These are phyloP conservation scores for Capsella rubella DNA, from an alignment of 441 rosid genomes.

Conservation along the genomic window DNA sequence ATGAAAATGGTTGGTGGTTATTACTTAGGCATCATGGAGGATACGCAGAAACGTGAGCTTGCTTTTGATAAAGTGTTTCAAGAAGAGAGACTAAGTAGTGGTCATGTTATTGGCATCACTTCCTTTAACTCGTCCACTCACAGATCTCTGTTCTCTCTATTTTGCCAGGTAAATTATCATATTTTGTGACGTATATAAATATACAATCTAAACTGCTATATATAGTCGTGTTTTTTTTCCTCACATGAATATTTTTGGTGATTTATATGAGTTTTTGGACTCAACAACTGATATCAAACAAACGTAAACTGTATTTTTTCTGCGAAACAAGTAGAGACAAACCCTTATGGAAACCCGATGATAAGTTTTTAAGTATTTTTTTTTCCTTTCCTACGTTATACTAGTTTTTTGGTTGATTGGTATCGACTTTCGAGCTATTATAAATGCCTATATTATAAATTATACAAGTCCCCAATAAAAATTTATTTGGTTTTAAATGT, in stretches of 20 bases:
- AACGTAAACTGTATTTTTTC: slow-evolving; percentile 12
- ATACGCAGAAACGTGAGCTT: slow-evolving; percentile 15
- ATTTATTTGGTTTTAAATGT: slow-evolving; percentile 24
- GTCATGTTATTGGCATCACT: slow-evolving; percentile 47
- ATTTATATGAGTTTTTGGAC: not conserved
- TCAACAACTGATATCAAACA: slow-evolving; percentile 1
- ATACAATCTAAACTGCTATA: not conserved
- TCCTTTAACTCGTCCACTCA: slow-evolving; percentile 41
- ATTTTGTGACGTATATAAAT: not conserved
- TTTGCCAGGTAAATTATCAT: slow-evolving; percentile 52
- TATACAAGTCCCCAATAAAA: slow-evolving; percentile 14
- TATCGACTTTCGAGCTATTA: not conserved
- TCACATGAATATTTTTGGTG: not conserved
- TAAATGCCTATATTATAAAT: not conserved
- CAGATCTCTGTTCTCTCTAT: slow-evolving; percentile 44
- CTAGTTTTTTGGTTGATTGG: not conserved
- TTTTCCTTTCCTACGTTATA: not conserved
- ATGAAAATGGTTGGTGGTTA: slow-evolving; percentile 50
- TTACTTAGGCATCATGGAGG: slow-evolving; percentile 59
- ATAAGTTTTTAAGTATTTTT: not conserved
- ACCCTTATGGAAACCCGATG: not conserved
- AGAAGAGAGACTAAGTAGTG: slow-evolving; percentile 28
- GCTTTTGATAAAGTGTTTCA: slow-evolving; percentile 23
- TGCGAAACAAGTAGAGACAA: slow-evolving; percentile 4
- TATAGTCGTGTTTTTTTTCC: not conserved